Evolutionary conservation across 2,329 filamentous ascomycete genomes (phyloP).

Genomic region (Colletotrichum sp.): DNA sequence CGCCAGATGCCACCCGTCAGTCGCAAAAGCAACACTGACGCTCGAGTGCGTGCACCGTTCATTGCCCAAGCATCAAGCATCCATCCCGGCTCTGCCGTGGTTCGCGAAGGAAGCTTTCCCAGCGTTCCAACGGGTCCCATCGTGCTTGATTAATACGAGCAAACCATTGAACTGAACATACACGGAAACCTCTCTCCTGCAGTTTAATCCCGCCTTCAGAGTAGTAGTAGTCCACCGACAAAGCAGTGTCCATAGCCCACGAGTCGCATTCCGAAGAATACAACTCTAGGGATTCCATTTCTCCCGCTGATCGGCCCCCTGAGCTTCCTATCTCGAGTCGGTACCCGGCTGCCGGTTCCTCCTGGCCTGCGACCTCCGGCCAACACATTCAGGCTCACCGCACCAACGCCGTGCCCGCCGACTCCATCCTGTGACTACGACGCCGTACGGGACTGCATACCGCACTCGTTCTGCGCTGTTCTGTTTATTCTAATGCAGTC

Average conservation of each 20-base stretch:
- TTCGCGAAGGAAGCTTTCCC: background rate
- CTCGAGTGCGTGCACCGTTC: background rate
- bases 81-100: background rate
- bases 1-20: background rate
- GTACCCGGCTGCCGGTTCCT: slow-evolving; percentile 6
- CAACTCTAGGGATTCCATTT: background rate
- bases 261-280: background rate
- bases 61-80: background rate
- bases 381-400: background rate
- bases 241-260: background rate
- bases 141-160: slow-evolving; percentile 15
- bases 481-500: background rate
- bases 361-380: slow-evolving; percentile 9
- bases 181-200: background rate
- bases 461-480: background rate
- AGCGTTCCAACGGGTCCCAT: slow-evolving; percentile 13
- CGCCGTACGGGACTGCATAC: background rate
- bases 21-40: background rate
- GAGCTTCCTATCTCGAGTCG: slow-evolving; percentile 6
- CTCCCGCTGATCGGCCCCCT: slow-evolving; percentile 6
- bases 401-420: background rate
- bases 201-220: background rate
- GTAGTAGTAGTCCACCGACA: background rate
- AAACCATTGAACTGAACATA: background rate
- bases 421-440: slow-evolving; percentile 1